Conservation (phyloP, 2,329 filamentous ascomycete genomes). For the Penicillium olsonii region DNA sequence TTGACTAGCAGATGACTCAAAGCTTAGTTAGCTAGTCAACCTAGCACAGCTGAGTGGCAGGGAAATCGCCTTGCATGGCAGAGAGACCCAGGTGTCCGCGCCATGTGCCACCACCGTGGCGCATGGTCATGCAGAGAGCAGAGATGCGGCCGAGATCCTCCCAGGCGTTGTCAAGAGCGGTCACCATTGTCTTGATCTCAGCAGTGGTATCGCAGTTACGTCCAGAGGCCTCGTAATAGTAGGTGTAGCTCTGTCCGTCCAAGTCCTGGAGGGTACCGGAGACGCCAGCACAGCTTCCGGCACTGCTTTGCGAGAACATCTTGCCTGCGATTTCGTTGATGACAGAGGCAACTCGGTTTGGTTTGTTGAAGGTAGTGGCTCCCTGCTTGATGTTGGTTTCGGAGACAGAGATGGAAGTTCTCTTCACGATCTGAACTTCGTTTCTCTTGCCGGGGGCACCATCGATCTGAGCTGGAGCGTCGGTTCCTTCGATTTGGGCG, state of each 20-base stretch:
- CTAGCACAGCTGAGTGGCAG: conserved; percentile 1
- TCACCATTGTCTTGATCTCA: neutral
- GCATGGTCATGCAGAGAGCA: conserved; percentile 4
- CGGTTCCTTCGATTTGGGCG: neutral
- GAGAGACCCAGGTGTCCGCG: conserved; percentile 6
- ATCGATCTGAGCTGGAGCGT: neutral
- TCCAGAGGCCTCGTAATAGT: conserved; percentile 1
- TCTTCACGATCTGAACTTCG: conserved; percentile 1
- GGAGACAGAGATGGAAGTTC: neutral
- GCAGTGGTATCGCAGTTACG: conserved; percentile 9
- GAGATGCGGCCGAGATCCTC: neutral
- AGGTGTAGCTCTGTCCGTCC: conserved; percentile 1
- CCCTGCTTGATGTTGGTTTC: neutral
- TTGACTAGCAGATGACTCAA: too few relatives aligned
- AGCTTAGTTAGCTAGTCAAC: too few relatives aligned
- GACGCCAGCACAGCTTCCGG: neutral
- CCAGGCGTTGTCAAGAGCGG: conserved; percentile 6
- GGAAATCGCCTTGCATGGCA: conserved; percentile 3
- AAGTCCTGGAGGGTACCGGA: neutral
- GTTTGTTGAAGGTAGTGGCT: conserved; percentile 1
- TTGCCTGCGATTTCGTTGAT: neutral
- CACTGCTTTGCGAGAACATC: neutral
- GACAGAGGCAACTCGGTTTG: neutral
- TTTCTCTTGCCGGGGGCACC: neutral
- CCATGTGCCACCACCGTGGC: conserved; percentile 3